Evolutionary conservation across 2,329 filamentous ascomycete species (phyloP), one percentile per base, ranked within the genome.

Genomic region (Colletotrichum brevisporum): DNA sequence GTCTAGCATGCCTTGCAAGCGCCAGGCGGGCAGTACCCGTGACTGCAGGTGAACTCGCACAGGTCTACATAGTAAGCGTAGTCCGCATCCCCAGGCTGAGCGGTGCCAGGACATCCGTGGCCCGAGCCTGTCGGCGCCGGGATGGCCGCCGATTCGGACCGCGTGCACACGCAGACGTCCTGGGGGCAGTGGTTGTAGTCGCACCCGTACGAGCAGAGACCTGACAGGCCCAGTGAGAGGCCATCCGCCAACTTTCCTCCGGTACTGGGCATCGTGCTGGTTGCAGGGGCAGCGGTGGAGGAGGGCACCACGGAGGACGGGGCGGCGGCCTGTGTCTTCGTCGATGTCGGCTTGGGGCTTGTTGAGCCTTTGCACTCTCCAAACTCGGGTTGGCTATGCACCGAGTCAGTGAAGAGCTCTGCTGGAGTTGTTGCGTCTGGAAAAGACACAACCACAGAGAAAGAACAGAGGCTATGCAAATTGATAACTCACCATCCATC

Each of bases 41-140:
- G 52, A 26, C 60, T 56, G 21, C 60, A 63, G 4, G 60, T 56
- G 4, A 63, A 50, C 13, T 63, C 41, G 15, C 31, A 56, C 6
- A 63, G 60, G 31, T 56, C 53, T 2, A 5, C 51, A 10, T 54
- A 62, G 41, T 54, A 48, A 2, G 24, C 21, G 15, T 51, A 41
- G 12, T 63, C 53, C 61, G 16, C 9, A 21, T 26, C 50, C 8
- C 41, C 53, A n/a, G 45, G 27, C 26, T 41, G 31, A 10, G 43
- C 27, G 45, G 55, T 27, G 41, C 39, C 61, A 2, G 61, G 52
- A 31, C 60, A 55, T 45, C 53, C 53, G 45, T 56, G 52, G 4
- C 31, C 41, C 41, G 41, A 13, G 13, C 31, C 60, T 4, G 41
- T 63, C 41, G 45, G 41, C 18, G 16, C 53, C 21, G 61, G 61